These are phyloP conservation scores for Aspergillus aculeatinus DNA, from an alignment of 2,329 filamentous ascomycete genomes.

Conservation along the genomic window DNA sequence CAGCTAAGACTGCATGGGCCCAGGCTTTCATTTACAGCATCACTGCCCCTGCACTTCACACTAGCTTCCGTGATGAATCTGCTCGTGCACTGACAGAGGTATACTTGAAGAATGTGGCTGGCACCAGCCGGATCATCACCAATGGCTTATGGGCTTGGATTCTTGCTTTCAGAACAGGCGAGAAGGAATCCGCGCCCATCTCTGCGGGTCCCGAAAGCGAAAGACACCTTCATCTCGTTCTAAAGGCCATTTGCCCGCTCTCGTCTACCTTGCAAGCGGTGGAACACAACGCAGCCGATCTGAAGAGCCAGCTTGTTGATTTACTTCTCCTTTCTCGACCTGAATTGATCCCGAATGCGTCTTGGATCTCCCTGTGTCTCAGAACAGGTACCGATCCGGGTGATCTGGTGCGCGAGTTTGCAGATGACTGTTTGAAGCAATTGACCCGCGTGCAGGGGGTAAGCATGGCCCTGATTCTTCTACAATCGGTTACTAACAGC, in stretches of 20 bases:
- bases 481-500: not conserved
- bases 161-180: constrained; percentile 62
- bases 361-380: constrained; percentile 88
- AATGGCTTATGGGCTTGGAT: constrained; percentile 80
- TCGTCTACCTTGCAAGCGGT: constrained; percentile 25
- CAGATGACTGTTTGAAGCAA: constrained; percentile 66
- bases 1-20: constrained; percentile 70
- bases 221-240: constrained; percentile 59
- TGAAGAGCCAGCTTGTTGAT: constrained; percentile 71
- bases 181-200: constrained; percentile 73
- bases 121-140: constrained; percentile 64
- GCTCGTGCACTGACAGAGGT: constrained; percentile 61
- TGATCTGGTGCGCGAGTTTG: constrained; percentile 64
- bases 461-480: constrained; percentile 3
- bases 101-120: constrained; percentile 60
- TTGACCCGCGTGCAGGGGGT: constrained; percentile 61
- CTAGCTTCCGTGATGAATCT: constrained; percentile 64
- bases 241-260: constrained; percentile 46
- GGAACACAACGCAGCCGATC: constrained; percentile 43
- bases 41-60: constrained; percentile 60
- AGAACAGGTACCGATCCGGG: constrained; percentile 81
- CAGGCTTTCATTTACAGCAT: constrained; percentile 81
- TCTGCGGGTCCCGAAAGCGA: constrained; percentile 63
- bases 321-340: constrained; percentile 75
- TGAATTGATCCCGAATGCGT: constrained; percentile 72